phyloP scores from a whole-genome alignment of 257 asterid species.

The Penstemon eatonii region DNA sequence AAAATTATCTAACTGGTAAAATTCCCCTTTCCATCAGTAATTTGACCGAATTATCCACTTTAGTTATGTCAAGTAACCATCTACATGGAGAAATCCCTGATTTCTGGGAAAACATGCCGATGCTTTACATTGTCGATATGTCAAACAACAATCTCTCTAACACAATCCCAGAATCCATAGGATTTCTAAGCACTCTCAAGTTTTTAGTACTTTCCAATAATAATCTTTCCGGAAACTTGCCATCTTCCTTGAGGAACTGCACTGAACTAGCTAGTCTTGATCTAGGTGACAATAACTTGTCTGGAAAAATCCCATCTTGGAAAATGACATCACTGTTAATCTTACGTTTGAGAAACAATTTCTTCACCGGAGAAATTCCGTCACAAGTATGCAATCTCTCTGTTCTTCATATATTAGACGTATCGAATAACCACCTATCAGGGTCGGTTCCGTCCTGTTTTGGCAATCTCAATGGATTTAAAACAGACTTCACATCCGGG shows the following conservation, averaged over 20 bases:
- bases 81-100: conserved; percentile 34
- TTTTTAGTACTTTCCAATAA: conserved; percentile 35
- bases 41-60: conserved; percentile 25
- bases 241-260: conserved; percentile 33
- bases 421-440: conserved; percentile 29
- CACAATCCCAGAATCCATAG: conserved; percentile 34
- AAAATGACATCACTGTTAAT: conserved; percentile 28
- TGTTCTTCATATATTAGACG: conserved; percentile 31
- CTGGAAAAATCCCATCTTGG: conserved; percentile 35
- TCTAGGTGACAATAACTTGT: conserved; percentile 33
- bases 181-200: conserved; percentile 20
- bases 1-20: conserved; percentile 28
- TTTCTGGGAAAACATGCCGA: conserved; percentile 24
- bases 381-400: conserved; percentile 27
- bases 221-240: conserved; percentile 36
- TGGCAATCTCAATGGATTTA: conserved; percentile 35
- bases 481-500: conserved; percentile 15
- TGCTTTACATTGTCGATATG: conserved; percentile 25
- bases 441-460: conserved; percentile 33
- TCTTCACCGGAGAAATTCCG: conserved; percentile 32
- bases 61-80: conserved; percentile 34
- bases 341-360: conserved; percentile 35
- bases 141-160: conserved; percentile 27
- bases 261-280: conserved; percentile 28
- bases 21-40: conserved; percentile 34